Evolutionary conservation across 78 protist genomes (phyloP).

Genomic region (Dictyostelium purpureum): DNA sequence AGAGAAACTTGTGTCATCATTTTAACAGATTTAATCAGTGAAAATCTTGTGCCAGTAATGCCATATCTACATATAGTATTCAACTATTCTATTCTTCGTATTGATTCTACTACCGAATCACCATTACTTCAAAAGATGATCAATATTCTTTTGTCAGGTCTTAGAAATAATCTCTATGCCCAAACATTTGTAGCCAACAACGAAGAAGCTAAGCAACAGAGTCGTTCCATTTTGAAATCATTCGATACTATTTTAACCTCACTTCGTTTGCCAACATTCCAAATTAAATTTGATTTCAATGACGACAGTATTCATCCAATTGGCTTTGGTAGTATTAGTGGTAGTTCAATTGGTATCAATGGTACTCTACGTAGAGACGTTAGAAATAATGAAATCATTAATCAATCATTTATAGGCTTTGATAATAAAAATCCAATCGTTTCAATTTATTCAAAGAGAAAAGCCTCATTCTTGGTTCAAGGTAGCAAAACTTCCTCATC

Average conservation of each 20-base stretch:
- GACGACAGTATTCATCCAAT: neutral
- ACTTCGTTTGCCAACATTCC: slow-evolving; percentile 64
- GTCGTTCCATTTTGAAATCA: slow-evolving; percentile 29
- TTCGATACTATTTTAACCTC: slow-evolving; percentile 51
- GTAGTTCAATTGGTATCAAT: neutral
- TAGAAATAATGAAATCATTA: slow-evolving; percentile 9
- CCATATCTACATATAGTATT: slow-evolving; percentile 48
- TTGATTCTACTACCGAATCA: slow-evolving; percentile 25
- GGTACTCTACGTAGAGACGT: neutral
- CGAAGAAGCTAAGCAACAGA: neutral
- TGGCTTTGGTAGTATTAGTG: neutral
- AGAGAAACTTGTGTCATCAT: slow-evolving; percentile 40
- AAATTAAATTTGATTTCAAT: slow-evolving; percentile 65
- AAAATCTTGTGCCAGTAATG: slow-evolving; percentile 51
- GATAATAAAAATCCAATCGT: neutral
- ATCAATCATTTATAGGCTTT: slow-evolving; percentile 1
- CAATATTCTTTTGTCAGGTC: slow-evolving; percentile 26
- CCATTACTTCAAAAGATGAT: slow-evolving; percentile 43
- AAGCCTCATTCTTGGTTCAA: slow-evolving; percentile 4
- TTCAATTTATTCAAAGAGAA: slow-evolving; percentile 45
- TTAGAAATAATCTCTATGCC: slow-evolving; percentile 61
- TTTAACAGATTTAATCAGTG: slow-evolving; percentile 39
- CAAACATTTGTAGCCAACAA: slow-evolving; percentile 23
- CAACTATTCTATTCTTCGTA: slow-evolving; percentile 48
- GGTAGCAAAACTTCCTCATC: neutral